These are phyloP conservation scores for Alternaria arborescens DNA, from an alignment of 2,329 filamentous ascomycete species.

Conservation along the genomic window DNA sequence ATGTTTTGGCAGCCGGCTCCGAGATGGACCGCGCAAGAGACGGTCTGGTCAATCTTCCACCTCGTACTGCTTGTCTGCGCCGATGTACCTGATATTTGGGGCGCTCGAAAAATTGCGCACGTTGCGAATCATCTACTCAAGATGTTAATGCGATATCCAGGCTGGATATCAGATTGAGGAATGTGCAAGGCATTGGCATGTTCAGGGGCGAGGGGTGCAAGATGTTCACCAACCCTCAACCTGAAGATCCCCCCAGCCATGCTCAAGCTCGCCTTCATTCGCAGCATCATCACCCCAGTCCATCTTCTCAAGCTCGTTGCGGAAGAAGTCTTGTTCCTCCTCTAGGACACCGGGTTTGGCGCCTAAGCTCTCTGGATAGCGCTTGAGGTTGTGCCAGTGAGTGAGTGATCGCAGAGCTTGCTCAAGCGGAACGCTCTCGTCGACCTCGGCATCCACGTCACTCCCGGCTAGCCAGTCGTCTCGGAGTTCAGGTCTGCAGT, in stretches of 20 bases:
- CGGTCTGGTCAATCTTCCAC: constrained; percentile 7
- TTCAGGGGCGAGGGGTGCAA: constrained; percentile 6
- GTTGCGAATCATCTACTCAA: constrained; percentile 13
- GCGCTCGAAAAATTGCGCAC: neutral
- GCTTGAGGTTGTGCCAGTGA: constrained; percentile 90
- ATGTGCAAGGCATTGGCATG: neutral
- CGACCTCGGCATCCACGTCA: constrained; percentile 92
- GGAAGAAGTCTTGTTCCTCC: constrained; percentile 60
- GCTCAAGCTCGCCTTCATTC: constrained; percentile 36
- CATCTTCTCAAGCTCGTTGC: constrained; percentile 60
- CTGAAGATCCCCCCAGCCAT: constrained; percentile 35
- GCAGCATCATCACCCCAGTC: constrained; percentile 49
- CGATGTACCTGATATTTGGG: constrained; percentile 5
- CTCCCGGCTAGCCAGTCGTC: constrained; percentile 95
- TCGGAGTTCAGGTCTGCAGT: constrained; percentile 88
- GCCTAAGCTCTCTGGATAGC: constrained; percentile 81
- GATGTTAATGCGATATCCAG: constrained; percentile 13
- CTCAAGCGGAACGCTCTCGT: constrained; percentile 89
- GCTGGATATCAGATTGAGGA: neutral
- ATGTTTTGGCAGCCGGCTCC: neutral
- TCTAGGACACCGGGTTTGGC: constrained; percentile 51
- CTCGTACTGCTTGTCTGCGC: constrained; percentile 11
- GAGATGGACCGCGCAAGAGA: constrained; percentile 6
- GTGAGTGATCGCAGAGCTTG: constrained; percentile 88
- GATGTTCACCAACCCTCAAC: constrained; percentile 42